These are phyloP conservation scores for Pythium sukuiense DNA, from an alignment of 352 stramenopile genomes.

Conservation along the genomic window DNA sequence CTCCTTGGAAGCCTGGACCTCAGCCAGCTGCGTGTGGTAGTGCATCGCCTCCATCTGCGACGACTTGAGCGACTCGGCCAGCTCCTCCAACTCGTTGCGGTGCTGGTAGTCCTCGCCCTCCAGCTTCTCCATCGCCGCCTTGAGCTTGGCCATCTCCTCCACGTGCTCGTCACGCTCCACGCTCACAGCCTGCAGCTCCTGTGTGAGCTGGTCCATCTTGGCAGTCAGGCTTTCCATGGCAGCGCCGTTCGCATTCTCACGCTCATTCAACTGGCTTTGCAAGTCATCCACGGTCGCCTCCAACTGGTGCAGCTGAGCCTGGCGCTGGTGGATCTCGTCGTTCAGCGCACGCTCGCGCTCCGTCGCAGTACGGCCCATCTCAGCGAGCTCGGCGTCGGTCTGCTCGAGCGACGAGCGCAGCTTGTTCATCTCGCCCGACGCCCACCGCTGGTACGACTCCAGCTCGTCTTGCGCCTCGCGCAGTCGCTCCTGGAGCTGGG, in stretches of 20 bases:
- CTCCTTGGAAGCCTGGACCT: constrained; percentile 43
- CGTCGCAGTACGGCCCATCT: constrained; percentile 29
- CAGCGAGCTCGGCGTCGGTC: constrained; percentile 37
- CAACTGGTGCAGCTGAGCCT: constrained; percentile 32
- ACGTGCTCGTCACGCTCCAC: constrained; percentile 11
- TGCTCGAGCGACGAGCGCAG: constrained; percentile 41
- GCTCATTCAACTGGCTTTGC: constrained; percentile 18
- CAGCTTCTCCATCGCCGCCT: constrained; percentile 46
- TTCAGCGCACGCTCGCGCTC: constrained; percentile 33
- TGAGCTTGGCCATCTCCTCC: constrained; percentile 37
- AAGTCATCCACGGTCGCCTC: constrained; percentile 10
- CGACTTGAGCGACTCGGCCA: constrained; percentile 54
- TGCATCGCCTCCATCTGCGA: constrained; percentile 52
- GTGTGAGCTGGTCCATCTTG: constrained; percentile 29
- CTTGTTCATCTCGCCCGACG: constrained; percentile 51
- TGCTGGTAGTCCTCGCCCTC: constrained; percentile 51
- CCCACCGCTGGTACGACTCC: constrained; percentile 49
- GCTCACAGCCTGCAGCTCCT: constrained; percentile 27
- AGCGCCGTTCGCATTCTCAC: constrained; percentile 1
- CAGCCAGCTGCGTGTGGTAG: constrained; percentile 50
- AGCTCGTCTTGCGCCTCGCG: constrained; percentile 51
- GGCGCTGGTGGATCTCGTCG: constrained; percentile 31
- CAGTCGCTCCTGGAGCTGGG: constrained; percentile 44
- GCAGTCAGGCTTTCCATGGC: constrained; percentile 24
- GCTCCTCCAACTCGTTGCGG: constrained; percentile 48